Conservation (phyloP, 2,329 filamentous ascomycete genomes). For the Fusarium pseudocircinatum region DNA sequence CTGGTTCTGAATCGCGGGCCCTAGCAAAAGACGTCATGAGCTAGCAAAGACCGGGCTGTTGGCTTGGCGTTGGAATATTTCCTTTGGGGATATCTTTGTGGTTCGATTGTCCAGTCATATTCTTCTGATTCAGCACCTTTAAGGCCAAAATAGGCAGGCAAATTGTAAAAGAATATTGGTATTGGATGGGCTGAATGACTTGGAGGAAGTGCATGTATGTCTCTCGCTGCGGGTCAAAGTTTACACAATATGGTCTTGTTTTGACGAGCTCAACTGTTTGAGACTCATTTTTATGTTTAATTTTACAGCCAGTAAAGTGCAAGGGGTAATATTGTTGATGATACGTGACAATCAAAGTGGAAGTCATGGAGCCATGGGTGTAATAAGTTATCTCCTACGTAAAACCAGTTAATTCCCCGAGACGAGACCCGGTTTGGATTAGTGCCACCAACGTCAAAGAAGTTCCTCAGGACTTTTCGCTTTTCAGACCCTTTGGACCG, state of each 20-base stretch:
- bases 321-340: background rate
- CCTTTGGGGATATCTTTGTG: background rate
- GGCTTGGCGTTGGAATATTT: constrained; percentile 11
- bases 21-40: constrained; percentile 7
- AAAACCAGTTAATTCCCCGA: background rate
- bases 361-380: background rate
- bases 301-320: too few relatives aligned
- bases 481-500: background rate
- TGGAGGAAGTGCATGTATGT: background rate
- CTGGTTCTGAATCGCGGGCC: background rate
- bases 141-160: background rate
- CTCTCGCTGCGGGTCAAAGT: background rate
- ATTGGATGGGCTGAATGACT: background rate
- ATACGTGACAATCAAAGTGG: background rate
- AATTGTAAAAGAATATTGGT: too few relatives aligned
- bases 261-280: background rate
- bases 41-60: background rate
- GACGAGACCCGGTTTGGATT: background rate
- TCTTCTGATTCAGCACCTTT: background rate
- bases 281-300: too few relatives aligned
- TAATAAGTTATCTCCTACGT: background rate
- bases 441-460: background rate
- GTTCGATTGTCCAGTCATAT: background rate
- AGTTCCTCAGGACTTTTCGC: background rate
- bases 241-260: background rate